These are phyloP conservation scores for Gossypium davidsonii DNA, from an alignment of 441 rosid species.

Conservation along the genomic window DNA sequence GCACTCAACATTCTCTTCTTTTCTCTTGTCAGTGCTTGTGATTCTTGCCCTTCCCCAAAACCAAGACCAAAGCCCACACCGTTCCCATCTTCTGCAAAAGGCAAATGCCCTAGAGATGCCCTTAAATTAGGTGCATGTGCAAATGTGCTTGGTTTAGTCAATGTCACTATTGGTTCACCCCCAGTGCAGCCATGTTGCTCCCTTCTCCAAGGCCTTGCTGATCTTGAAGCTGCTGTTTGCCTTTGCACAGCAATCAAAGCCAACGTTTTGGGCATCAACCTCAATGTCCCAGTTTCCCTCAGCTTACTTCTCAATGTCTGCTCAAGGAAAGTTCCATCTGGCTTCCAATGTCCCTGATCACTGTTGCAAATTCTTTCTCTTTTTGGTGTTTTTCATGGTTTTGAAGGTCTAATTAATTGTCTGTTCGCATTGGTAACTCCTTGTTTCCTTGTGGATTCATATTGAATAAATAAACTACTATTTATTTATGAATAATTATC, in stretches of 20 bases:
- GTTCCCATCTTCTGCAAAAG: conserved; percentile 20
- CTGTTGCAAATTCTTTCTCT: neutral
- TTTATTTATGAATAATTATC: neutral
- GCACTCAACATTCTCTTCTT: conserved; percentile 56
- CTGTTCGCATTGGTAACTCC: neutral
- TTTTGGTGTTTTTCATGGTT: neutral
- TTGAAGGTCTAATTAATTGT: neutral
- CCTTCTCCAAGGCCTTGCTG: conserved; percentile 48
- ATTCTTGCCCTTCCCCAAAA: conserved; percentile 43
- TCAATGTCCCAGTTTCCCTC: conserved; percentile 44
- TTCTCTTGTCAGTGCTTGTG: conserved; percentile 45
- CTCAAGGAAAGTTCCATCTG: conserved; percentile 46
- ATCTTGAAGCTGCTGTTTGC: conserved; percentile 59
- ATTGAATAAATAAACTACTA: conserved; percentile 13
- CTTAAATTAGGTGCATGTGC: conserved; percentile 54
- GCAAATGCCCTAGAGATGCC: conserved; percentile 46
- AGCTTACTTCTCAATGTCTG: conserved; percentile 57
- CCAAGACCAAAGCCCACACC: conserved; percentile 18
- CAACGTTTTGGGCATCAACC: conserved; percentile 41
- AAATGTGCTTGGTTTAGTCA: conserved; percentile 39
- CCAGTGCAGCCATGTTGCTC: conserved; percentile 57
- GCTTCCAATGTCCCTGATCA: conserved; percentile 42
- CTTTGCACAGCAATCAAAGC: conserved; percentile 60
- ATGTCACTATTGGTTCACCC: conserved; percentile 39
- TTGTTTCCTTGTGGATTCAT: conserved; percentile 18